Evolutionary conservation across 768 basidiomycete genomes (phyloP).

Genomic region (Lentinus tigrinus): DNA sequence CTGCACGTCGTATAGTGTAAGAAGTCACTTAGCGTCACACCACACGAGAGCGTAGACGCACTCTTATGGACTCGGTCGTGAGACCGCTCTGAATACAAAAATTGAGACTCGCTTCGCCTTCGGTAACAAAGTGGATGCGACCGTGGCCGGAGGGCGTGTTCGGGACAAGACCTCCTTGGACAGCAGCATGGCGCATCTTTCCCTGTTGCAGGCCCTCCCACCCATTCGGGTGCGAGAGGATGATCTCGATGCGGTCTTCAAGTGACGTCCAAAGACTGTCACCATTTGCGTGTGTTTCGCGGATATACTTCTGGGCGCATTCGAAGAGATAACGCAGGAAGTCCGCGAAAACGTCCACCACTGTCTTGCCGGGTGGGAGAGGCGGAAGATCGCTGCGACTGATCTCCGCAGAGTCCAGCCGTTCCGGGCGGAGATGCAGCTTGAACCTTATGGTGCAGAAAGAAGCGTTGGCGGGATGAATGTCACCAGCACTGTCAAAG

Average conservation of each 20-base stretch:
- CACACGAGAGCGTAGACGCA: conserved; percentile 27
- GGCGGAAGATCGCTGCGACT: conserved; percentile 14
- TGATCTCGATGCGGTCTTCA: conserved; percentile 43
- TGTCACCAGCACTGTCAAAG: too few relatives aligned
- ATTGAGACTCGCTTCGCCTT: conserved; percentile 63
- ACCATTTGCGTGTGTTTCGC: conserved; percentile 45
- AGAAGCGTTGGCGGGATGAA: too few relatives aligned
- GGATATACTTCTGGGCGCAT: conserved; percentile 47
- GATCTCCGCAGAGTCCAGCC: not conserved
- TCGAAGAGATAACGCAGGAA: conserved; percentile 45
- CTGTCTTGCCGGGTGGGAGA: conserved; percentile 42
- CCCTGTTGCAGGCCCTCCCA: conserved; percentile 64
- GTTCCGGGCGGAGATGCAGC: conserved; percentile 14
- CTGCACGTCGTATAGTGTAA: conserved; percentile 1
- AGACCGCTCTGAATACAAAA: conserved; percentile 52
- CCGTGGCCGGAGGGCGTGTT: conserved; percentile 37
- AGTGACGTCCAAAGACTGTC: conserved; percentile 44
- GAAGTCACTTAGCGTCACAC: not conserved
- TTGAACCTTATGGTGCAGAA: conserved; percentile 16
- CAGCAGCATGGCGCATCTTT: conserved; percentile 53
- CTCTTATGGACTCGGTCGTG: conserved; percentile 35
- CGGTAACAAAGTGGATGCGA: conserved; percentile 56
- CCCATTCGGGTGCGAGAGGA: conserved; percentile 63
- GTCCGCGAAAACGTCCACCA: conserved; percentile 45
- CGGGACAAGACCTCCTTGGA: conserved; percentile 49